Base-by-base conservation (phyloP, 495 filamentous ascomycete genomes). In the Annulohypoxylon nitens region DNA sequence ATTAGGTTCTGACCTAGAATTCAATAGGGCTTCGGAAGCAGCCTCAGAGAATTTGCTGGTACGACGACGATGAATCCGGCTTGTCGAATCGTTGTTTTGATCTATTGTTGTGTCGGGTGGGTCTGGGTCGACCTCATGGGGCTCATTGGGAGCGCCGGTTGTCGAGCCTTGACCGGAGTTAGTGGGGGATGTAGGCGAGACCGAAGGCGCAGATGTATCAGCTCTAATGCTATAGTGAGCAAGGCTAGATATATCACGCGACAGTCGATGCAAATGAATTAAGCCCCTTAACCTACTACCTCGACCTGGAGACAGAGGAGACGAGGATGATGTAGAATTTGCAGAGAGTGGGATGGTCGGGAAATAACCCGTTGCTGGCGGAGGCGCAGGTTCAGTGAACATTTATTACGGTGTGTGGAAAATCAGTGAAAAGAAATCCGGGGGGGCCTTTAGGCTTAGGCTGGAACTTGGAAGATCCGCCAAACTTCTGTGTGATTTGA, bases 221-320 rank as follows among this genome's bases (percentile, higher is more conserved):
- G 64, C 64, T 71, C 79, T 64, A 67, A 64, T 64, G 64, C 70
- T 71, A 75, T 54, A 54, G 33, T 70, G 75, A 74, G 73, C 70
- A 75, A 77, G 67, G 78, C 78, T 77, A 66, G 80, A 78, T 54
- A 81, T 80, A 48, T 87, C 82, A 61, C 85, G 83, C 33, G 86
- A 83, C 71, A 88, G 83, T 53, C 90, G 82, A 83, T 90, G 88
- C 73, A 97, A 85, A 81, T 93, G 92, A 70, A 87, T 92, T 63
- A 97, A 83, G 36, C 91, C 90, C 30, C 92, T 86, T 70, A 94
- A 84, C 39, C 92, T 84, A 65, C 88, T 87, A 23, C 87, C 82
- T 70, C 91, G 86, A 33, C 83, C 72, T 10, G 83, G 78, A 47
- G 86, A 83, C 36, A 86, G 84, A 37, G 86, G 81, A 62, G 86